Evolutionary conservation across 2,329 filamentous ascomycete genomes (phyloP).

Genomic region (Lizonia empirigonia): DNA sequence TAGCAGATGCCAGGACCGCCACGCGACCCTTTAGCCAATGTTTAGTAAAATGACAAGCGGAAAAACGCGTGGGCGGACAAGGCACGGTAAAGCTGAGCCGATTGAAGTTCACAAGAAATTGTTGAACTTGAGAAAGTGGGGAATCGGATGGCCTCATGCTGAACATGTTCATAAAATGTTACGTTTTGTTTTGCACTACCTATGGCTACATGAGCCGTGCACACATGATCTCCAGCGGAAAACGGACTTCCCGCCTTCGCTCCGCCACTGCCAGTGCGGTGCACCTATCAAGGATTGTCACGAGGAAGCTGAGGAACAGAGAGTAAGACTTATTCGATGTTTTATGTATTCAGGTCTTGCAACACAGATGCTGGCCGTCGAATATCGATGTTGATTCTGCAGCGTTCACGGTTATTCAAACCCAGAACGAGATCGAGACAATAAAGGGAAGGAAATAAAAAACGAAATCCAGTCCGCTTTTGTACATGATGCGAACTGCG

Average conservation of each 20-base stretch:
- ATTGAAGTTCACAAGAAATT: constrained; percentile 5
- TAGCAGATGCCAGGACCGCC: constrained; percentile 9
- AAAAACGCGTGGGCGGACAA: constrained; percentile 1
- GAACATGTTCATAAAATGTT: too few species aligned
- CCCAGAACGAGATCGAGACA: constrained; percentile 9
- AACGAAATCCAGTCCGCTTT: constrained; percentile 33
- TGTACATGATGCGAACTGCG: constrained; percentile 37
- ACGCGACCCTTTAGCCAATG: background rate
- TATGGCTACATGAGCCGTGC: background rate
- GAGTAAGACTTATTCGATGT: constrained; percentile 32
- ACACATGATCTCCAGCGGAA: constrained; percentile 1
- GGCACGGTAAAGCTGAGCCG: constrained; percentile 5
- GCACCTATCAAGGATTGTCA: constrained; percentile 7
- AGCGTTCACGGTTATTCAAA: constrained; percentile 11
- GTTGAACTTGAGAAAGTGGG: constrained; percentile 15
- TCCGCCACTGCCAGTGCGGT: constrained; percentile 1
- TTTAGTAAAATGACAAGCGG: constrained; percentile 2
- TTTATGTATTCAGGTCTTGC: constrained; percentile 25
- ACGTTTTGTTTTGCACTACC: too few species aligned
- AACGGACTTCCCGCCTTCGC: background rate
- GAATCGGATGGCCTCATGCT: constrained; percentile 8
- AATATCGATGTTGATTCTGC: constrained; percentile 12
- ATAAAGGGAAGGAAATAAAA: constrained; percentile 4
- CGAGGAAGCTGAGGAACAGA: constrained; percentile 1
- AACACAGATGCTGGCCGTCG: constrained; percentile 17